These are phyloP conservation scores for Stylosanthes scabra DNA, from an alignment of 331 rosid species.

Conservation along the genomic window DNA sequence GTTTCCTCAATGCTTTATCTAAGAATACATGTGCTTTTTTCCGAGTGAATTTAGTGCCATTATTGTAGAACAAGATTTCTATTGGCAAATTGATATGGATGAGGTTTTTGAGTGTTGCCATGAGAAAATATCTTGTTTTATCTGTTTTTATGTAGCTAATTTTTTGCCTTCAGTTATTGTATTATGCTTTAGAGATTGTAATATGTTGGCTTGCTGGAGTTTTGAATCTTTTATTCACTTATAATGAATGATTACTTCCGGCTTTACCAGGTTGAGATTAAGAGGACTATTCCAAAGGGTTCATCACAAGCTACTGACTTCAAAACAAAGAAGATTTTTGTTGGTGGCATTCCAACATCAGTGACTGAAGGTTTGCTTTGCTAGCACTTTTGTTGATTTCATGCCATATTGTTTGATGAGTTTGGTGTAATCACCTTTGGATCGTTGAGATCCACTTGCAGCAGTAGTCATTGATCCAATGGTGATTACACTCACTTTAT, in stretches of 20 bases:
- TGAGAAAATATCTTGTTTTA: no score
- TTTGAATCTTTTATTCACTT: not conserved
- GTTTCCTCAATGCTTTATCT: not conserved
- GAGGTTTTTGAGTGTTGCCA: not conserved
- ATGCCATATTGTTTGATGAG: not conserved
- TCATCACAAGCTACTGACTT: constrained; percentile 52
- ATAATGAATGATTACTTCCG: not conserved
- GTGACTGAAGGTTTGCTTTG: constrained; percentile 60
- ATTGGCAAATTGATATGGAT: not conserved
- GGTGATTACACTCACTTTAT: no score
- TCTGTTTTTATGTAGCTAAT: not conserved
- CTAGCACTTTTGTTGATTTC: not conserved
- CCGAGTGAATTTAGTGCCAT: not conserved
- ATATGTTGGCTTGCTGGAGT: not conserved
- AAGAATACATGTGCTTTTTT: not conserved
- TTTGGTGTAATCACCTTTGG: no score
- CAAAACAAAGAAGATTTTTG: constrained; percentile 71
- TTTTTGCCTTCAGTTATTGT: no score
- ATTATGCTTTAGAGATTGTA: not conserved
- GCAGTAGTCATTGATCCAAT: no score
- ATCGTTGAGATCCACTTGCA: no score
- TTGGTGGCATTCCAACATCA: constrained; percentile 64
- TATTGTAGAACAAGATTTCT: not conserved
- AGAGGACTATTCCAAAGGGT: constrained; percentile 77
- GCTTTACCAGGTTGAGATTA: constrained; percentile 64